These are phyloP conservation scores for Backusella psychrophila DNA, from an alignment of 192 early-diverging fungal genomes.

Conservation along the genomic window DNA sequence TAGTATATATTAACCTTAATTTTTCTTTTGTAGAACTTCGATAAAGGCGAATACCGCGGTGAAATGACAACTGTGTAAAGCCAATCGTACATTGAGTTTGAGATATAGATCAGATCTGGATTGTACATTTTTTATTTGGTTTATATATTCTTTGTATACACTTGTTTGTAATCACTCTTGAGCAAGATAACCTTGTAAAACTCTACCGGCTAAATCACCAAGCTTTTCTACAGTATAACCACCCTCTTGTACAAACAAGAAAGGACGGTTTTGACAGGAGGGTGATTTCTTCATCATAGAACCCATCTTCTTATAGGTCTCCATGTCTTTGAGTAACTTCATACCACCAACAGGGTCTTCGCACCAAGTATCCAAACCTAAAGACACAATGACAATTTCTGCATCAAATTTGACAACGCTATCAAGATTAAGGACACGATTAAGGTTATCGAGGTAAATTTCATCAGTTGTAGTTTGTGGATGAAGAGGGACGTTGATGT, in stretches of 20 bases:
- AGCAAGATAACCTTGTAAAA: constrained; percentile 38
- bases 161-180: background rate
- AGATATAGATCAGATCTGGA: background rate
- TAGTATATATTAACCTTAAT: background rate
- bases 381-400: constrained; percentile 56
- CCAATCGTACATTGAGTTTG: background rate
- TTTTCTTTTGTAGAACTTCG: background rate
- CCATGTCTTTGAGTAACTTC: constrained; percentile 32
- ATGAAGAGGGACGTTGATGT: constrained; percentile 63
- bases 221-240: constrained; percentile 51
- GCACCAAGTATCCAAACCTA: constrained; percentile 66
- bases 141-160: background rate
- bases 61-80: background rate
- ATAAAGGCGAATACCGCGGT: background rate
- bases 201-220: constrained; percentile 44
- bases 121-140: background rate
- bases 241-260: constrained; percentile 53
- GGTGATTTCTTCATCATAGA: constrained; percentile 22
- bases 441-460: constrained; percentile 51
- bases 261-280: constrained; percentile 34
- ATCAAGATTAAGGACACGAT: constrained; percentile 36
- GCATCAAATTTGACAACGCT: constrained; percentile 52
- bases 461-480: constrained; percentile 51
- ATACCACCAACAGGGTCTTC: constrained; percentile 52
- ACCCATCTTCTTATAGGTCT: constrained; percentile 41